phyloP scores from a whole-genome alignment of 2,329 filamentous ascomycete species.

The Calonectria crousiana region DNA sequence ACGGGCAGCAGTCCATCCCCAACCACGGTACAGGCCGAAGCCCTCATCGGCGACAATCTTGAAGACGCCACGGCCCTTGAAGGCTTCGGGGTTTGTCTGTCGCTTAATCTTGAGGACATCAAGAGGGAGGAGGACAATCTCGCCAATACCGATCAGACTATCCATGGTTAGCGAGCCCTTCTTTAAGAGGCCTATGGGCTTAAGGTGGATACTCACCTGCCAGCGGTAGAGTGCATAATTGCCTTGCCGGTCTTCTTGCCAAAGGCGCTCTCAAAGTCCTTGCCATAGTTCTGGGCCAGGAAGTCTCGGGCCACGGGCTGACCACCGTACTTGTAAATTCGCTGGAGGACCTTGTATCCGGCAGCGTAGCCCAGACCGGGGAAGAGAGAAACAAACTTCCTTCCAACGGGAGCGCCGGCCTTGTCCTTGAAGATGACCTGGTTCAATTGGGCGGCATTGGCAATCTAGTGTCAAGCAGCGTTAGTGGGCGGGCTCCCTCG shows the following conservation, averaged over 20 bases:
- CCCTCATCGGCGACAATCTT: slow-evolving; percentile 94
- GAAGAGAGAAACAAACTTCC: slow-evolving; percentile 95
- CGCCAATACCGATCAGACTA: slow-evolving; percentile 94
- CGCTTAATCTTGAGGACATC: slow-evolving; percentile 99
- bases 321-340: slow-evolving; percentile 98
- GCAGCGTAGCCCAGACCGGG: slow-evolving; percentile 97
- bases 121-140: slow-evolving; percentile 93
- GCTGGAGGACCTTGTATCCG: slow-evolving; percentile 96
- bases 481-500: slow-evolving; percentile 31
- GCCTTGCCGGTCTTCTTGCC: slow-evolving; percentile 98
- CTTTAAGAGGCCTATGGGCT: not conserved
- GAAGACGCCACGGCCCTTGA: slow-evolving; percentile 91
- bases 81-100: slow-evolving; percentile 98
- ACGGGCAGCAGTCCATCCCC: slow-evolving; percentile 96
- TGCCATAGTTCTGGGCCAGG: slow-evolving; percentile 82
- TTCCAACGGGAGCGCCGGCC: slow-evolving; percentile 75
- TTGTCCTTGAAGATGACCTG: slow-evolving; percentile 94
- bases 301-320: slow-evolving; percentile 96
- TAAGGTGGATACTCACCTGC: slow-evolving; percentile 69
- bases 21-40: slow-evolving; percentile 94
- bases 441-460: slow-evolving; percentile 75
- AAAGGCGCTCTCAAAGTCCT: slow-evolving; percentile 88
- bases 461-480: slow-evolving; percentile 43
- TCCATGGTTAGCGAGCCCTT: slow-evolving; percentile 32
- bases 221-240: slow-evolving; percentile 96